phyloP scores from a whole-genome alignment of 2,329 filamentous ascomycete genomes.

The Epichloe elymi region DNA sequence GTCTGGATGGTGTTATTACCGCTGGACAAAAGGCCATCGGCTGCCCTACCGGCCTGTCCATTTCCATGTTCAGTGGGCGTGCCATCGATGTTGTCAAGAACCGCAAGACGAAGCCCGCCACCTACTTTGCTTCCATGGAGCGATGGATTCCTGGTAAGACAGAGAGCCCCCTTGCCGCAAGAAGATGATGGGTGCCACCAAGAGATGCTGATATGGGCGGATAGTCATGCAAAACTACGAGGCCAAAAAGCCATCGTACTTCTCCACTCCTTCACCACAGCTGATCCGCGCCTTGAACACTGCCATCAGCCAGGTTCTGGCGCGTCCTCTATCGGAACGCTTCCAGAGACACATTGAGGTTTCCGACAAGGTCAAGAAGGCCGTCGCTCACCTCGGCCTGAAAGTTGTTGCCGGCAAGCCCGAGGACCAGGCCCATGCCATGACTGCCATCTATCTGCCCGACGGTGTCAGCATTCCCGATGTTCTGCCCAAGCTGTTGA shows the following conservation, averaged over 20 bases:
- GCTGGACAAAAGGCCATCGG: constrained; percentile 96
- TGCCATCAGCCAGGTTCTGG: constrained; percentile 70
- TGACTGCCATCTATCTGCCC: constrained; percentile 95
- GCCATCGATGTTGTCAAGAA: constrained; percentile 71
- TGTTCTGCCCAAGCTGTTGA: constrained; percentile 69
- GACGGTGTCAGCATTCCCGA: constrained; percentile 70
- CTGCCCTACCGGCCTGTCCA: constrained; percentile 84
- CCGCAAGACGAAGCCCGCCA: constrained; percentile 67
- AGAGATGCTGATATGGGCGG: neutral
- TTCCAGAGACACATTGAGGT: constrained; percentile 70
- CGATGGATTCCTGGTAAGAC: constrained; percentile 83
- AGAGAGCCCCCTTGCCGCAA: too few species aligned
- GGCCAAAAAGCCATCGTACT: constrained; percentile 93
- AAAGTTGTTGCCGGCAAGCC: constrained; percentile 76
- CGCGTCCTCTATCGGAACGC: constrained; percentile 65
- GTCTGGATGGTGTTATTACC: constrained; percentile 82
- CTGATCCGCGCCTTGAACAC: constrained; percentile 88
- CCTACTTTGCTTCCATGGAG: constrained; percentile 93
- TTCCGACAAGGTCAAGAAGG: constrained; percentile 78
- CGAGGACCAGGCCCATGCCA: constrained; percentile 88
- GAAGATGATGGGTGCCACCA: too few species aligned
- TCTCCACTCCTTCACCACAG: constrained; percentile 91
- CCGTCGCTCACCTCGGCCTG: constrained; percentile 66
- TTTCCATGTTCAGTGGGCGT: constrained; percentile 82
- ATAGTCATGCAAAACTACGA: constrained; percentile 98